Evolutionary conservation across 2,329 filamentous ascomycete genomes (phyloP), one percentile per base, ranked within the genome.

Genomic region (Ophiostoma sp.): DNA sequence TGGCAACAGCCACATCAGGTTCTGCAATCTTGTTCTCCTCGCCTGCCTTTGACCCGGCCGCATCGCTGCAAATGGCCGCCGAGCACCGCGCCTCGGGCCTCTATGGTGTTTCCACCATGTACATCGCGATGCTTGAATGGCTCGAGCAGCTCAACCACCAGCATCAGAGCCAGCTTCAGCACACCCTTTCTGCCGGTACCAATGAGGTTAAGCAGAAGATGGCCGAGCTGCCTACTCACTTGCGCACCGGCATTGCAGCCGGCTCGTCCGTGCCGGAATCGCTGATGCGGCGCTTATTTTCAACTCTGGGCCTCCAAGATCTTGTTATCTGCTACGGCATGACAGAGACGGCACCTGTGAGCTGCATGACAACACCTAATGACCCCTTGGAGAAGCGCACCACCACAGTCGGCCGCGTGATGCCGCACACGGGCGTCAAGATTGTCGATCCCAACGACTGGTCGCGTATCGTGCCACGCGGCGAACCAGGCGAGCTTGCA

Each of bases 281-380:
- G 67, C 82, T 97, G 41, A 96, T 96, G 91, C 83, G 84, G 18
- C 87, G 85, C 70, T 79, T 98, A 6, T 90, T 94, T 76, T 83
- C 83, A 38, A 83, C 81, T 1, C 81, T 98, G 8, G 95, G 95
- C 65, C 80, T 98, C 18, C 85, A 84, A 0, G 90, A 96, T 68
- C 79, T 98, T 36, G 94, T 93, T 0, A 97, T 97, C 72, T 97
- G 93, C 81, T 98, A 97, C 77, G 93, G 93, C 70, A 96, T 96
- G 93, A 97, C 93, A 1, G 93, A 97, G 79, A 97, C 93, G 1
- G 85, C 83, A 65, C 90, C 90, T 55, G 90, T 92, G 74, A 82
- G 85, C 81, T 86, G 85, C 72, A 97, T 97, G 93, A 97, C 93
- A 0, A 82, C 86, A 0, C 93, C 91, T 0, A 79, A 85, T 18